Conservation (phyloP, 176 grass and related monocot species). For the Musa troglodytarum region DNA sequence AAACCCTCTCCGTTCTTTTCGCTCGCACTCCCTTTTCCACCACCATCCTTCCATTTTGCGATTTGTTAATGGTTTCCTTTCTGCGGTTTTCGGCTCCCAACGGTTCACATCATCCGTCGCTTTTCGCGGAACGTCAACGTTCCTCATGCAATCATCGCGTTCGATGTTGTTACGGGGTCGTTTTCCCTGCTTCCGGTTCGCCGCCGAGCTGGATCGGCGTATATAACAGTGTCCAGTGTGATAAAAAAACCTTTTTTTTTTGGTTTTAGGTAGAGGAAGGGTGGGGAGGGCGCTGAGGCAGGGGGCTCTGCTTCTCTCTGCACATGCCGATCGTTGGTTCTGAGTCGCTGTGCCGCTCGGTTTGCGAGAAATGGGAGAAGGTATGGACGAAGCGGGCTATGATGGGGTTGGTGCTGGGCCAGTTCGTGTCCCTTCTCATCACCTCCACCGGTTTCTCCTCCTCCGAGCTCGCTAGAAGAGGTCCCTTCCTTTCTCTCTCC, state of each 20-base stretch:
- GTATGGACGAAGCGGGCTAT: constrained; percentile 40
- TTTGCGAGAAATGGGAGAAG: constrained; percentile 15
- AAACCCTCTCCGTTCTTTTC: too few species aligned
- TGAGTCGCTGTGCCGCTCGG: constrained; percentile 33
- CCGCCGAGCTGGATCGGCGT: background rate
- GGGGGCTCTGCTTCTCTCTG: background rate
- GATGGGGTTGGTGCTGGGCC: constrained; percentile 54
- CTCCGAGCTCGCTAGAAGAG: constrained; percentile 75
- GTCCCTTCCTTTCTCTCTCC: constrained; percentile 18
- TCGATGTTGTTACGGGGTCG: background rate
- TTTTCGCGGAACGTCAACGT: background rate
- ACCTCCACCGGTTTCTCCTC: constrained; percentile 91
- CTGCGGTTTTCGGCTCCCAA: background rate
- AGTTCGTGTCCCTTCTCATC: constrained; percentile 86
- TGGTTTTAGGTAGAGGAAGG: too few species aligned
- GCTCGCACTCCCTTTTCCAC: too few species aligned
- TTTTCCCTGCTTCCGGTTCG: background rate
- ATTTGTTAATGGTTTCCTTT: background rate
- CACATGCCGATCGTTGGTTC: constrained; percentile 18
- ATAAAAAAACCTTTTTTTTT: background rate
- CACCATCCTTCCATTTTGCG: too few species aligned
- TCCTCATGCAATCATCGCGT: background rate
- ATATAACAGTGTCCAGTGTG: background rate
- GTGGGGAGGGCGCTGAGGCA: background rate
- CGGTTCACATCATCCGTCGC: background rate